These are phyloP conservation scores for Bisporella sp. DNA, from an alignment of 2,329 filamentous ascomycete species.

Conservation along the genomic window DNA sequence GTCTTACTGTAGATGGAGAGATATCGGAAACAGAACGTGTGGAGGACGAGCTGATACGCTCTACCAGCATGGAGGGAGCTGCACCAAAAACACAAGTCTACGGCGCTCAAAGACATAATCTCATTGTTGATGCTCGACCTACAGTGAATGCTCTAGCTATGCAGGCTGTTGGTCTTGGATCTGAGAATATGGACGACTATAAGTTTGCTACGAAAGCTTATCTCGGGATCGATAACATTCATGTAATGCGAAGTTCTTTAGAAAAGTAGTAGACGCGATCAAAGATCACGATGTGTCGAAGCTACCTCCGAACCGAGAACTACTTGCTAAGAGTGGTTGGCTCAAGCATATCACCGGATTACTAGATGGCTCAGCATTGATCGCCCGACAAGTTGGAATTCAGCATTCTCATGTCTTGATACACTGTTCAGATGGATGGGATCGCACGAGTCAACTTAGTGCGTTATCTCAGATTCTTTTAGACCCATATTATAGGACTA, in stretches of 20 bases:
- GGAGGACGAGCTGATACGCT: slow-evolving; percentile 60
- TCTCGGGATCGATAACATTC: slow-evolving; percentile 95
- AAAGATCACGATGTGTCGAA: slow-evolving; percentile 88
- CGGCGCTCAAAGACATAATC: slow-evolving; percentile 84
- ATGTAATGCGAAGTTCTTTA: slow-evolving; percentile 91
- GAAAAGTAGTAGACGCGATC: slow-evolving; percentile 82
- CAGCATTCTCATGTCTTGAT: slow-evolving; percentile 93
- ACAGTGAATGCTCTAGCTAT: slow-evolving; percentile 93
- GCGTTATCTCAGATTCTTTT: slow-evolving; percentile 88
- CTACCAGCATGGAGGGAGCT: slow-evolving; percentile 35
- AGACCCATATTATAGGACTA: slow-evolving; percentile 89
- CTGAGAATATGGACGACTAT: slow-evolving; percentile 98
- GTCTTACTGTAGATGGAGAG: slow-evolving; percentile 33
- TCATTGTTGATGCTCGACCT: slow-evolving; percentile 93
- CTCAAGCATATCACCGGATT: slow-evolving; percentile 81
- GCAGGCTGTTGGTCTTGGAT: slow-evolving; percentile 86
- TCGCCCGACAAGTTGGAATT: slow-evolving; percentile 81
- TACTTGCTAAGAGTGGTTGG: slow-evolving; percentile 81
- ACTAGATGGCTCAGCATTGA: slow-evolving; percentile 75
- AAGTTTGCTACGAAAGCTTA: slow-evolving; percentile 86
- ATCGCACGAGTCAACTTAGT: slow-evolving; percentile 90
- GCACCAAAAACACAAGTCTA: slow-evolving; percentile 65
- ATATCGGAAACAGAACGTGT: slow-evolving; percentile 55
- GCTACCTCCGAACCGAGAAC: slow-evolving; percentile 72
- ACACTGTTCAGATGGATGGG: slow-evolving; percentile 98